Percentiles rank a stretch among this genome's conserved stretches.
Evolutionary conservation across 305 asterid species (phyloP).

Genomic region (Solanum hybrid): DNA sequence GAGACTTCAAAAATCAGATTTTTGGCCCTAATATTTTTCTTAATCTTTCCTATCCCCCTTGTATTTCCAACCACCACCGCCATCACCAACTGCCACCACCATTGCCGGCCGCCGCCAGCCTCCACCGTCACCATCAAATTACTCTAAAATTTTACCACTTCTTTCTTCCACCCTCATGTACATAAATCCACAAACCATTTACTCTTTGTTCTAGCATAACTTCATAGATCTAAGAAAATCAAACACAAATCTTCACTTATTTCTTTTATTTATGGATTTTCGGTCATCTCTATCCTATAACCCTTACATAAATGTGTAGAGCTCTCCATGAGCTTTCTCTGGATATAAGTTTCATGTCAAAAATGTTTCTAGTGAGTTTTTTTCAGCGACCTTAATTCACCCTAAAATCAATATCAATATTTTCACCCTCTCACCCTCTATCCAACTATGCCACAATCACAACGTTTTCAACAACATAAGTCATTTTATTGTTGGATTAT

Average conservation of each 20-base stretch:
- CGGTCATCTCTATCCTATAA: background rate
- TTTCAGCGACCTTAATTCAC: too few relatives aligned
- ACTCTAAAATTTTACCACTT: background rate
- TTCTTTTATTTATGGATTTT: too few relatives aligned
- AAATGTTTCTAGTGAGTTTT: too few relatives aligned
- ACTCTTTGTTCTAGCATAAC: background rate
- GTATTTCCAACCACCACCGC: background rate
- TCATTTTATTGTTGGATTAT: too few relatives aligned
- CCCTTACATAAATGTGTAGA: background rate
- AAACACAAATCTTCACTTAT: background rate
- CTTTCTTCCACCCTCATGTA: too few relatives aligned
- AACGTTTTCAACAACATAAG: too few relatives aligned
- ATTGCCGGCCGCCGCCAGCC: background rate
- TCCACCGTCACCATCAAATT: background rate
- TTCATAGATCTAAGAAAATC: background rate
- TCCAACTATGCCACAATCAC: too few relatives aligned
- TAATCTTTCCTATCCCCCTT: background rate
- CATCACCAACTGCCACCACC: background rate
- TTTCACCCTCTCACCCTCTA: too few relatives aligned
- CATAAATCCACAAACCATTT: background rate
- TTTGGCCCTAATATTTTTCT: background rate
- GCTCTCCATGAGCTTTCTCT: background rate
- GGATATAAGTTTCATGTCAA: background rate
- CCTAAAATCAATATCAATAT: too few relatives aligned
- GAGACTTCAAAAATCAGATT: too few relatives aligned